Conservation (phyloP, 75 land plant genomes). For the Sequoiadendron giganteum region DNA sequence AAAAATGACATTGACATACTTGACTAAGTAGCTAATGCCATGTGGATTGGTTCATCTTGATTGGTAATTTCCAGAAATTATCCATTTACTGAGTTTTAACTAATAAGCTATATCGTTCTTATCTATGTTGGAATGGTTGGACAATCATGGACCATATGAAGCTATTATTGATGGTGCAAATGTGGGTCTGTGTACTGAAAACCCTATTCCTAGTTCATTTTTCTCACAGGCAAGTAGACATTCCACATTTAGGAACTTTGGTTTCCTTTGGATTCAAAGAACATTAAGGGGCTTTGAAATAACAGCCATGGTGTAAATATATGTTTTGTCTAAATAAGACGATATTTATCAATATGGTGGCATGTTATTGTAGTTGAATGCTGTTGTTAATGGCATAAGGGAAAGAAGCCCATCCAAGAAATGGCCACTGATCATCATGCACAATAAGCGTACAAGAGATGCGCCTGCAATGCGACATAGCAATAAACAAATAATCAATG, state of each 20-base stretch:
- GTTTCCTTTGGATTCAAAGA: background rate
- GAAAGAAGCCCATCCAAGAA: slow-evolving; percentile 45
- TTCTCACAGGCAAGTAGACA: slow-evolving; percentile 53
- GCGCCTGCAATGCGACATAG: slow-evolving; percentile 33
- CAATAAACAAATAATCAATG: slow-evolving; percentile 42
- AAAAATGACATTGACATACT: background rate
- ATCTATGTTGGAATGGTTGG: slow-evolving; percentile 74
- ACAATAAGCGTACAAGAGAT: slow-evolving; percentile 44
- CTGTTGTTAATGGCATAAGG: slow-evolving; percentile 60
- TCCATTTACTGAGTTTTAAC: background rate
- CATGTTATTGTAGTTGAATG: slow-evolving; percentile 50
- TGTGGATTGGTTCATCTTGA: background rate
- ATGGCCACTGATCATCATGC: slow-evolving; percentile 71
- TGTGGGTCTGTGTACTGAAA: slow-evolving; percentile 72
- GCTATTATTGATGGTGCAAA: slow-evolving; percentile 94
- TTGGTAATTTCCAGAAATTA: background rate
- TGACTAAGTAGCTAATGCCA: background rate
- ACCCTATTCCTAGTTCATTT: slow-evolving; percentile 30
- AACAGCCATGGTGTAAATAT: background rate
- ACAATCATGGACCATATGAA: slow-evolving; percentile 71
- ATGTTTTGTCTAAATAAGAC: background rate
- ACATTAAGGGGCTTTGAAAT: slow-evolving; percentile 1
- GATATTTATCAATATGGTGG: background rate
- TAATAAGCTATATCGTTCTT: background rate
- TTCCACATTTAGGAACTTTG: background rate